Base-by-base conservation (phyloP, 768 basidiomycete genomes). In the Stropharia rugosoannulata region DNA sequence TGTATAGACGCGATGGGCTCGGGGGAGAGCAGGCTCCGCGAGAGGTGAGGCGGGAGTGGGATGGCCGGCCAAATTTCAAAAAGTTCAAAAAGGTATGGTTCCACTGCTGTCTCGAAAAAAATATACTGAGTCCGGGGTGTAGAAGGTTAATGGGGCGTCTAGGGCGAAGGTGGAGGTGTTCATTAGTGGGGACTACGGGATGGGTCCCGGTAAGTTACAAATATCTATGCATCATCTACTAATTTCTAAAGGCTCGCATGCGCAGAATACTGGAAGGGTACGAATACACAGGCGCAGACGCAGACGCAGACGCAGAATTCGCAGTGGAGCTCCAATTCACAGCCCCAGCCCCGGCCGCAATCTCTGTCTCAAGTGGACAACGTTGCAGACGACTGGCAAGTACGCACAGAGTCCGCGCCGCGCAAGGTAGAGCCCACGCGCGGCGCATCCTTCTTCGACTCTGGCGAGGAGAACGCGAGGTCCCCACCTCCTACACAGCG, bases 51-150 rank as follows among this genome's bases (percentile, higher is more conserved):
- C 55, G 67, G 2, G 65, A 74, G 16, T 81, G 80, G 83, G 73
- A 78, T 52, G 80, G 80, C 1, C 72, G 74, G 45, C 80, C 81
- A 0, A 83, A 93, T 63, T 90, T 84, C 70, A 93, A 93, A 66
- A 91, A 85, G 66, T 93, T 92, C 62, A 89, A 82, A 60, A 84
- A 83, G 80, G 76, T 10, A 32, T 49, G 29, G 22, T 35, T 4
- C 5, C 40, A 13, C 27, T 49, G 18, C 15, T 35, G 12, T 18
- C n/a, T 12, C 25, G 8, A 5, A 27, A 36, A 10, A 52, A 39
- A 27, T 19, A 2, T 39, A 25, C 19, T 58, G 44, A 45, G 2
- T 22, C 18, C 7, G 48, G 29, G 35, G 22, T 27, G 25, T 51
- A 73, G 73, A 78, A 71, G 65, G 50, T 55, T 22, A 54, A 59